These are phyloP conservation scores for Lithohypha guttulata DNA, from an alignment of 2,329 filamentous ascomycete genomes.

Conservation along the genomic window DNA sequence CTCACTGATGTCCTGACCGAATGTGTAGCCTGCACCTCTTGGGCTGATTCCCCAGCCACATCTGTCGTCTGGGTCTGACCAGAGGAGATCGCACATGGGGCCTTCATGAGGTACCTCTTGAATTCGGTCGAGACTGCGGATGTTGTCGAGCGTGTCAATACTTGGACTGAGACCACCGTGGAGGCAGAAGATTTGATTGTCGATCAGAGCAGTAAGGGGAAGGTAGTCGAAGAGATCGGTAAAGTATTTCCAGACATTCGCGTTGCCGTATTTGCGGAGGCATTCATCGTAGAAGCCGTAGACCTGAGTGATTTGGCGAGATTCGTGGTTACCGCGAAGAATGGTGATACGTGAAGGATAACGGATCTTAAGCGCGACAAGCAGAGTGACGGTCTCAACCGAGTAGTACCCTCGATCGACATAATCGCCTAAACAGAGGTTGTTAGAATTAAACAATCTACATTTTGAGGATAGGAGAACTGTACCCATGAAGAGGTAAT, in stretches of 20 bases:
- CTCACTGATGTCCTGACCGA: conserved; percentile 94
- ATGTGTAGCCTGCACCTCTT: conserved; percentile 87
- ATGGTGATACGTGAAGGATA: conserved; percentile 97
- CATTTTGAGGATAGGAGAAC: conserved; percentile 10
- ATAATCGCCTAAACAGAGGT: conserved; percentile 64
- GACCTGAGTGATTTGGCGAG: conserved; percentile 95
- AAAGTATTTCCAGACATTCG: conserved; percentile 98
- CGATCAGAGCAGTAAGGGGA: conserved; percentile 89
- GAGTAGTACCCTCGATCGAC: conserved; percentile 99
- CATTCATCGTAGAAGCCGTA: conserved; percentile 99
- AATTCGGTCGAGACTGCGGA: conserved; percentile 85
- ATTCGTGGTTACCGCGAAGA: conserved; percentile 97
- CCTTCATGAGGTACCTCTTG: conserved; percentile 98
- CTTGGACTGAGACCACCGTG: conserved; percentile 95
- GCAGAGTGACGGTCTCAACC: conserved; percentile 91
- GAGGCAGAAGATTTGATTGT: conserved; percentile 98
- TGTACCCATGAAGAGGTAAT: conserved; percentile 96
- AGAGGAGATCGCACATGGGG: conserved; percentile 94
- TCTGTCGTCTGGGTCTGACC: conserved; percentile 95
- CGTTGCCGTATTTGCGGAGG: conserved; percentile 95
- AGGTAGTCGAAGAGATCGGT: conserved; percentile 98
- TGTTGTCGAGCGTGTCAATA: conserved; percentile 92
- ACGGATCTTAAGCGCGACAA: conserved; percentile 94
- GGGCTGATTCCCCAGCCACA: conserved; percentile 95
- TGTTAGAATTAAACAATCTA: conserved; percentile 10